These are phyloP conservation scores for Hypoxylon crocopeplum DNA, from an alignment of 495 filamentous ascomycete genomes.

Conservation along the genomic window DNA sequence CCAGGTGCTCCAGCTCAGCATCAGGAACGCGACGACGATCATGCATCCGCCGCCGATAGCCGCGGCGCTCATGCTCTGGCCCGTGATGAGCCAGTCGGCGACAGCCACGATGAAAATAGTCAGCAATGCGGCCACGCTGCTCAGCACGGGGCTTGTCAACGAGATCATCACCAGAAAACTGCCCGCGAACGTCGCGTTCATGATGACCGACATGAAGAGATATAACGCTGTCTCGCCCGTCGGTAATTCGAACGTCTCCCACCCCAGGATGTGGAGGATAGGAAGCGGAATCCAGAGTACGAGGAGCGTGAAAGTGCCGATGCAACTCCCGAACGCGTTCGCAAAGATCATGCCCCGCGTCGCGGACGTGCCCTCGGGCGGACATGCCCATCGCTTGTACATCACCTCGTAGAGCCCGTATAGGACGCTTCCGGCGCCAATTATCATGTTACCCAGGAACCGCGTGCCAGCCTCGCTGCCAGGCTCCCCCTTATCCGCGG, in stretches of 20 bases:
- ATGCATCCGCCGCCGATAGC: constrained; percentile 82
- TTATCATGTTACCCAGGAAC: constrained; percentile 84
- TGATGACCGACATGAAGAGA: constrained; percentile 76
- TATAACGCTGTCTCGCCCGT: constrained; percentile 77
- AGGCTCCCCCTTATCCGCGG: constrained; percentile 53
- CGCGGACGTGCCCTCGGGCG: constrained; percentile 83
- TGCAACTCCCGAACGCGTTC: constrained; percentile 85
- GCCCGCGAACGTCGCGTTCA: constrained; percentile 92
- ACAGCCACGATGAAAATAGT: constrained; percentile 97
- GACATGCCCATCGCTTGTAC: constrained; percentile 91
- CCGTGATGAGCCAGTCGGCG: constrained; percentile 84
- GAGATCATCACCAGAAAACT: constrained; percentile 91
- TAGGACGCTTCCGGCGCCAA: constrained; percentile 89
- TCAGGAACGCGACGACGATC: constrained; percentile 83
- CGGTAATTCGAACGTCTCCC: constrained; percentile 84
- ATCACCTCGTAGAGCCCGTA: constrained; percentile 98
- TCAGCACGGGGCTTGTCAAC: constrained; percentile 89
- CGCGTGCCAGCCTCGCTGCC: constrained; percentile 60
- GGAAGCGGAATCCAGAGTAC: constrained; percentile 94
- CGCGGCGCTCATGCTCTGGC: constrained; percentile 72
- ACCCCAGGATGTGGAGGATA: constrained; percentile 75
- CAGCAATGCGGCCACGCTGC: constrained; percentile 86
- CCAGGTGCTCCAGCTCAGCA: constrained; percentile 91
- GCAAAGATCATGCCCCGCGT: constrained; percentile 89
- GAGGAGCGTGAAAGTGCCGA: constrained; percentile 81